phyloP scores from a whole-genome alignment of 163 green algal genomes.

The Prototheca wickerhamii region DNA sequence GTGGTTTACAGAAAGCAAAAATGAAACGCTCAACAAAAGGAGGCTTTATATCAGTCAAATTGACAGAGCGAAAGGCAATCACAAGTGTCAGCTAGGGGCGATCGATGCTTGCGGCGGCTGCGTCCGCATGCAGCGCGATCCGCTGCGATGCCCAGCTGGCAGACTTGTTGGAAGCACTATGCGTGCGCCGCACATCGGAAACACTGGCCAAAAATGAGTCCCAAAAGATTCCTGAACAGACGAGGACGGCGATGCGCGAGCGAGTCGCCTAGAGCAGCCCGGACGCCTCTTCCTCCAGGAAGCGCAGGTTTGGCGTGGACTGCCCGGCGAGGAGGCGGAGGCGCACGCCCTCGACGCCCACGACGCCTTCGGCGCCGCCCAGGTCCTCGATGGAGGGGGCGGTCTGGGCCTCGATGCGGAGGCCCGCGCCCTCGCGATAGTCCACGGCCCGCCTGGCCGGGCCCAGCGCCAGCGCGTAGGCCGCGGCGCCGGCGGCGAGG shows the following conservation, averaged over 20 bases:
- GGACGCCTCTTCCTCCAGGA: not conserved
- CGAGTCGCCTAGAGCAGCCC: not conserved
- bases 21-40: no score
- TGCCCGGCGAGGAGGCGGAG: not conserved
- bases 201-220: no score
- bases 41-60: no score
- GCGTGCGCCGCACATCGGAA: no score
- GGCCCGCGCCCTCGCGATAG: constrained; percentile 1
- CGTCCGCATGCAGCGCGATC: no score
- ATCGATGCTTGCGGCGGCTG: no score
- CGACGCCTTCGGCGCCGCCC: not conserved
- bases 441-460: not conserved
- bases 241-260: not conserved
- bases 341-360: not conserved
- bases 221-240: not conserved
- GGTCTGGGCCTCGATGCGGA: not conserved
- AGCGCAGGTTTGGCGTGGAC: not conserved
- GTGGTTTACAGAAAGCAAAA: no score
- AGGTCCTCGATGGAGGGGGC: not conserved
- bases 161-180: no score
- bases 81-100: no score
- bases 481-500: not conserved
- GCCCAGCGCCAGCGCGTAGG: constrained; percentile 1
- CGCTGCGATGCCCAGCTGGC: no score
- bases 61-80: no score